These are phyloP conservation scores for Adansonia grandidieri DNA, from an alignment of 441 rosid genomes.

Conservation along the genomic window DNA sequence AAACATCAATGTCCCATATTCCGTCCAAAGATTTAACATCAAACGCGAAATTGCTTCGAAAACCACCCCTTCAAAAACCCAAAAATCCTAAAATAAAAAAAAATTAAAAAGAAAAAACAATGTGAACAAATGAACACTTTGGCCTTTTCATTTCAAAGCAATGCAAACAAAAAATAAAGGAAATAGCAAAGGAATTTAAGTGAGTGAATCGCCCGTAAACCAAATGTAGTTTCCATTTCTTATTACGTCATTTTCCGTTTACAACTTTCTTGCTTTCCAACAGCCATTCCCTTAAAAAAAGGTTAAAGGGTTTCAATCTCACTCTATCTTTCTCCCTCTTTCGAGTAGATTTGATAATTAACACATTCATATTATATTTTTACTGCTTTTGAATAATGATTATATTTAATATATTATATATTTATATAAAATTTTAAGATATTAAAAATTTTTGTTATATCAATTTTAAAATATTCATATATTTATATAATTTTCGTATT, in stretches of 20 bases:
- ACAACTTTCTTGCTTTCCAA: constrained; percentile 45
- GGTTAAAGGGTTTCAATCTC: constrained; percentile 25
- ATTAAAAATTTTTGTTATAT: too few relatives aligned
- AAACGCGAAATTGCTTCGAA: constrained; percentile 7
- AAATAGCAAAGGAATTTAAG: not conserved
- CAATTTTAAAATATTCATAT: too few relatives aligned
- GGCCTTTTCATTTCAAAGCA: not conserved
- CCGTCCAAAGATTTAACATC: constrained; percentile 14
- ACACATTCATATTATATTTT: too few relatives aligned
- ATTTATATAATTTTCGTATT: too few relatives aligned
- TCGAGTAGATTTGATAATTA: too few relatives aligned
- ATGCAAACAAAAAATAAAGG: not conserved
- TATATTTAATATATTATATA: not conserved
- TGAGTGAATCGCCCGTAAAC: constrained; percentile 25
- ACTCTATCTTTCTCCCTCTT: not conserved
- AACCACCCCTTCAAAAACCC: not conserved
- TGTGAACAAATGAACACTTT: not conserved
- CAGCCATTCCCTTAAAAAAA: constrained; percentile 31
- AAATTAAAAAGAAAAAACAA: too few relatives aligned
- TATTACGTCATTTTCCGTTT: constrained; percentile 17
- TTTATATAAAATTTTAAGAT: too few relatives aligned
- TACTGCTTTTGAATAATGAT: not conserved
- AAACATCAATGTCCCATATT: not conserved
- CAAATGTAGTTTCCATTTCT: not conserved
- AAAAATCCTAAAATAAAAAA: not conserved